Conservation (phyloP, 257 asterid genomes). For the Fraxinus anomala region DNA sequence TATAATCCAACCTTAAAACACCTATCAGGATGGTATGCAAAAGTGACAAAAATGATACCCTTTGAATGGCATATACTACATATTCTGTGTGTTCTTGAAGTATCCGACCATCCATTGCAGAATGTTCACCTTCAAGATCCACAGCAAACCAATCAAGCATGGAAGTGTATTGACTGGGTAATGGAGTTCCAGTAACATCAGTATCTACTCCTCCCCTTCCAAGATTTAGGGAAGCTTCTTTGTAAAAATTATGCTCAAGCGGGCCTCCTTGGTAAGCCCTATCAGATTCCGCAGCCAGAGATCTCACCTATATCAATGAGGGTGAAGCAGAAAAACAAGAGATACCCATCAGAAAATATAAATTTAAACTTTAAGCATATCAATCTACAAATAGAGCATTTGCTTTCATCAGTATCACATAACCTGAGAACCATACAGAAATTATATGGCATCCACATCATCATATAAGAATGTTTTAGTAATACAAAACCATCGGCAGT, state of each 20-base stretch:
- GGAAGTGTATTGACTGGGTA: conserved; percentile 67
- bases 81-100: conserved; percentile 96
- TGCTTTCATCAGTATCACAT: conserved; percentile 5
- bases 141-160: conserved; percentile 98
- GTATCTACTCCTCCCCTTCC: conserved; percentile 49
- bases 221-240: conserved; percentile 44
- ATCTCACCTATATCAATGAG: conserved; percentile 68
- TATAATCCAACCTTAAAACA: conserved; percentile 26
- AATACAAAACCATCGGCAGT: background rate
- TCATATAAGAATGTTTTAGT: background rate
- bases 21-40: conserved; percentile 30
- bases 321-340: conserved; percentile 23
- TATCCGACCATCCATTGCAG: conserved; percentile 99
- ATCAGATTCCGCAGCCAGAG: conserved; percentile 90
- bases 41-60: conserved; percentile 66
- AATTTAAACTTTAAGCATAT: conserved; percentile 20
- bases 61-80: conserved; percentile 95
- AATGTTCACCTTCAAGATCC: conserved; percentile 99
- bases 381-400: conserved; percentile 22
- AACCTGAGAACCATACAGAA: background rate
- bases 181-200: conserved; percentile 50
- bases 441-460: conserved; percentile 11
- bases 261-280: conserved; percentile 96
- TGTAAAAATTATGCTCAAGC: conserved; percentile 57
- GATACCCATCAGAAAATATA: conserved; percentile 15